A percentile compares a stretch with the other conserved stretches of the same genome.
phyloP scores from a whole-genome alignment of 768 basidiomycete species.

The Lactifluus echinatus region DNA sequence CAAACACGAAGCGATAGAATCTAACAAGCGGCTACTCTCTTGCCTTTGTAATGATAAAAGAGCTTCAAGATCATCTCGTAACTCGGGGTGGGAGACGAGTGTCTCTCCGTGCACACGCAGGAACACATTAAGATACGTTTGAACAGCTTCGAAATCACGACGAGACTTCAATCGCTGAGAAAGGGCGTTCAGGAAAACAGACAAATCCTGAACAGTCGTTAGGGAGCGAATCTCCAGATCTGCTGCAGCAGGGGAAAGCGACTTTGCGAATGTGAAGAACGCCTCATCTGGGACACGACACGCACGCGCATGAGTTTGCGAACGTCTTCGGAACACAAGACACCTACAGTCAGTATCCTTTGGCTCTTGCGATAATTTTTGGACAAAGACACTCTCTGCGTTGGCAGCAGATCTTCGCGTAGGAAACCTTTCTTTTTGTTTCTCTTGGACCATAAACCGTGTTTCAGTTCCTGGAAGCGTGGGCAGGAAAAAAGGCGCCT shows the following conservation, averaged over 20 bases:
- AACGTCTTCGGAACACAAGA: slow-evolving; percentile 3
- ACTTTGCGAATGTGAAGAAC: slow-evolving; percentile 80
- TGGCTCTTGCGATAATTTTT: slow-evolving; percentile 50
- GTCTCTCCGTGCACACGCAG: slow-evolving; percentile 78
- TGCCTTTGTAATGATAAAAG: slow-evolving; percentile 58
- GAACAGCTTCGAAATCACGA: slow-evolving; percentile 92
- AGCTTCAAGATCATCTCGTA: slow-evolving; percentile 46
- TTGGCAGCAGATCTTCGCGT: slow-evolving; percentile 43
- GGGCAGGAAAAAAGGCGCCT: slow-evolving; percentile 96
- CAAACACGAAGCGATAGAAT: slow-evolving; percentile 62
- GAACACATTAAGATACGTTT: slow-evolving; percentile 79
- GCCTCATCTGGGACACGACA: slow-evolving; percentile 47
- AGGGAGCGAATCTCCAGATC: slow-evolving; percentile 87
- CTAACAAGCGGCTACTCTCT: slow-evolving; percentile 73
- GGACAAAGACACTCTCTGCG: slow-evolving; percentile 61
- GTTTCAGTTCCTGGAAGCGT: slow-evolving; percentile 82
- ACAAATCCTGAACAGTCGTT: slow-evolving; percentile 51
- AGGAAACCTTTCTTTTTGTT: slow-evolving; percentile 32
- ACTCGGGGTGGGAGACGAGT: slow-evolving; percentile 60
- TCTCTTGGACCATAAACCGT: slow-evolving; percentile 58
- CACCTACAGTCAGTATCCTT: slow-evolving; percentile 61
- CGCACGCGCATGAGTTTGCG: too few species aligned
- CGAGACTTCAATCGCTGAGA: slow-evolving; percentile 64
- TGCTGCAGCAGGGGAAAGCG: slow-evolving; percentile 80
- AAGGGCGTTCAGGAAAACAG: slow-evolving; percentile 65